Evolutionary conservation across 2,329 filamentous ascomycete genomes (phyloP).

Genomic region (Trichophyton equinum): DNA sequence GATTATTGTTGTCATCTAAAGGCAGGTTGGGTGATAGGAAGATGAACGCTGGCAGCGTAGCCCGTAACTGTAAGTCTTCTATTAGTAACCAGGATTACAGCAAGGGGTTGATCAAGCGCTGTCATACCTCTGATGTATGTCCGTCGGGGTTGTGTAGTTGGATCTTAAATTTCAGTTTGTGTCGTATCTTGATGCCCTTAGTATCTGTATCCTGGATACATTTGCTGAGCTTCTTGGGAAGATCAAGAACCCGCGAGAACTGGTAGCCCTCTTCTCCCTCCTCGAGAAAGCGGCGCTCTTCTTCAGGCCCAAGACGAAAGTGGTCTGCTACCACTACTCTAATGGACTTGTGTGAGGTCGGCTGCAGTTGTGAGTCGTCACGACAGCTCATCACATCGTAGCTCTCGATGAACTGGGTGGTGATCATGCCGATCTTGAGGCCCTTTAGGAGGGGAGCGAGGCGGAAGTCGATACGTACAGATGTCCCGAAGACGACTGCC

Average conservation of each 20-base stretch:
- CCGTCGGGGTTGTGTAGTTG: conserved; percentile 90
- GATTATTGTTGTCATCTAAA: conserved; percentile 72
- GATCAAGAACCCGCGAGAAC: conserved; percentile 47
- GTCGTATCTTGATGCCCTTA: conserved; percentile 78
- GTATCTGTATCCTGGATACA: conserved; percentile 86
- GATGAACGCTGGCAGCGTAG: conserved; percentile 78
- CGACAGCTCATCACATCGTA: conserved; percentile 51
- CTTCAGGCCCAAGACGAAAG: conserved; percentile 56
- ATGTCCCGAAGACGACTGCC: conserved; percentile 86
- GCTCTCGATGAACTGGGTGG: conserved; percentile 65
- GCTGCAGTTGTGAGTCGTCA: conserved; percentile 31
- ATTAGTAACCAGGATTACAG: conserved; percentile 13
- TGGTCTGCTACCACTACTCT: conserved; percentile 56
- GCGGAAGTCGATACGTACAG: conserved; percentile 69
- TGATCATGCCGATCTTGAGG: conserved; percentile 69
- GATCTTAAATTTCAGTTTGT: conserved; percentile 84
- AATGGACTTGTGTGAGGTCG: conserved; percentile 46
- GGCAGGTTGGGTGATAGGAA: conserved; percentile 93
- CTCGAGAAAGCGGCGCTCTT: conserved; percentile 42
- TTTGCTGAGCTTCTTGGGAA: conserved; percentile 68
- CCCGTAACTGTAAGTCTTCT: conserved; percentile 51
- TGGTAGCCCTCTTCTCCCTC: conserved; percentile 49
- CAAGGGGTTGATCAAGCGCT: background rate
- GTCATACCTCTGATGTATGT: conserved; percentile 69
- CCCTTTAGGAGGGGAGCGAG: conserved; percentile 84